A percentile compares a stretch with the other conserved stretches of the same genome.
phyloP scores from a whole-genome alignment of 257 asterid species.

The Solanum pinnatisectum region DNA sequence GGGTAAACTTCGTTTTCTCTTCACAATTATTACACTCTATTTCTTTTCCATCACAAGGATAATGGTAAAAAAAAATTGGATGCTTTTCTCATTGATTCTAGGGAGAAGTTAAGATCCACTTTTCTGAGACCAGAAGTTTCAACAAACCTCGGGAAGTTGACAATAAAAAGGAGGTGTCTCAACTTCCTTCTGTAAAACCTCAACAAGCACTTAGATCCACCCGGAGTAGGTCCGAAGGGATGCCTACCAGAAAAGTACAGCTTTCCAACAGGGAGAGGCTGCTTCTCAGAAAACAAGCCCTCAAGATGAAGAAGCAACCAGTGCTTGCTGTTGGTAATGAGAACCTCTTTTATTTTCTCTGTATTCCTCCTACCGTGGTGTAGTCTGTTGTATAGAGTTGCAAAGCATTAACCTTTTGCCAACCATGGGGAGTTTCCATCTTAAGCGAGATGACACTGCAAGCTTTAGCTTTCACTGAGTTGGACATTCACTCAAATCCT shows the following conservation, averaged over 20 bases:
- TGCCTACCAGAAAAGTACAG: conserved; percentile 25
- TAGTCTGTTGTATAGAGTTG: not conserved
- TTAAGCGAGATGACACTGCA: not conserved
- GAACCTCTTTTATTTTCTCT: not conserved
- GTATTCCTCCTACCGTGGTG: not conserved
- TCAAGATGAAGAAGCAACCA: conserved; percentile 51
- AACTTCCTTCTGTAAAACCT: conserved; percentile 13
- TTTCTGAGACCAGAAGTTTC: conserved; percentile 12
- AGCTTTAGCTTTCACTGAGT: not conserved
- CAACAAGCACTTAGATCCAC: conserved; percentile 17
- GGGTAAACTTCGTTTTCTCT: conserved; percentile 10
- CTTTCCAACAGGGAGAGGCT: conserved; percentile 93
- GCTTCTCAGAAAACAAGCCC: conserved; percentile 77
- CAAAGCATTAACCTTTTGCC: not conserved
- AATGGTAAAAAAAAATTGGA: not conserved
- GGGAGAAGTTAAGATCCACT: conserved; percentile 20
- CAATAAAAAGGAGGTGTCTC: conserved; percentile 6
- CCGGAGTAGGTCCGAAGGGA: conserved; percentile 10
- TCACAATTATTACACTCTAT: not conserved
- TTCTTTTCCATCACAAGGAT: not conserved
- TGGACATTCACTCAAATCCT: not conserved
- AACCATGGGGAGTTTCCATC: not conserved
- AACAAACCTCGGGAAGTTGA: conserved; percentile 8
- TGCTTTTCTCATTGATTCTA: conserved; percentile 9
- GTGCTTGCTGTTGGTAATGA: conserved; percentile 76